Percentiles rank a stretch among this genome's conserved stretches.
phyloP scores from a whole-genome alignment of 2,329 filamentous ascomycete species.

The Ophioceras dolichostomum region DNA sequence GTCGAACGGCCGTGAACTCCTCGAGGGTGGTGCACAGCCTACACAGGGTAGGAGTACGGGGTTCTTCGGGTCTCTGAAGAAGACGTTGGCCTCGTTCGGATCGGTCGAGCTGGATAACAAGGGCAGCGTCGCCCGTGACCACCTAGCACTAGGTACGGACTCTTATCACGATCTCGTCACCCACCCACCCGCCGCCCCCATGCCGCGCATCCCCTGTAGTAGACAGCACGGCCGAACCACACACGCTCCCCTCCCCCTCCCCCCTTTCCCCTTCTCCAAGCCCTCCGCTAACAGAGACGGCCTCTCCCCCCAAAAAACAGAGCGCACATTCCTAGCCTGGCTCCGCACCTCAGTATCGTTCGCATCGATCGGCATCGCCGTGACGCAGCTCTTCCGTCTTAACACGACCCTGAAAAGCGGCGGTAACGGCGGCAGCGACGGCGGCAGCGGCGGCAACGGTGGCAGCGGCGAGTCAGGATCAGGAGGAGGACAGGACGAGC shows the following conservation, averaged over 20 bases:
- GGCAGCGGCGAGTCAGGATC: too few species aligned
- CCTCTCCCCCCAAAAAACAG: too few species aligned
- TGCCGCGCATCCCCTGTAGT: background rate
- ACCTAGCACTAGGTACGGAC: slow-evolving; percentile 61
- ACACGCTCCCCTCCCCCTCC: background rate
- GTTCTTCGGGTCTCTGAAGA: slow-evolving; percentile 29
- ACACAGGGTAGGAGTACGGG: slow-evolving; percentile 4
- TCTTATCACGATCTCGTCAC: slow-evolving; percentile 1
- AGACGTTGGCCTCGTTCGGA: slow-evolving; percentile 32
- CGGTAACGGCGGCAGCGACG: slow-evolving; percentile 12
- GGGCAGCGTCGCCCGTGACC: slow-evolving; percentile 71
- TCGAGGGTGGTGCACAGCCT: too few species aligned
- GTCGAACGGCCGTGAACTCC: too few species aligned
- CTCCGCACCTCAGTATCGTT: slow-evolving; percentile 72
- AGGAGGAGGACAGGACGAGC: slow-evolving; percentile 9
- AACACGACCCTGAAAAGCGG: slow-evolving; percentile 48
- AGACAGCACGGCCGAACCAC: slow-evolving; percentile 4
- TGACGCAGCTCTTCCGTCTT: slow-evolving; percentile 75
- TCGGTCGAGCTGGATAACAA: slow-evolving; percentile 75
- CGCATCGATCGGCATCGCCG: slow-evolving; percentile 69
- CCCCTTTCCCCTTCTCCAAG: background rate
- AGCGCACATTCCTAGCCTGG: slow-evolving; percentile 79
- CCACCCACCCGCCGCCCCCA: slow-evolving; percentile 1
- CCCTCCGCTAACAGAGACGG: background rate
- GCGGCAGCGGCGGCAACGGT: slow-evolving; percentile 2